Base-by-base conservation (phyloP, 1,139 yeast genomes). In the Zygoascus sp. region DNA sequence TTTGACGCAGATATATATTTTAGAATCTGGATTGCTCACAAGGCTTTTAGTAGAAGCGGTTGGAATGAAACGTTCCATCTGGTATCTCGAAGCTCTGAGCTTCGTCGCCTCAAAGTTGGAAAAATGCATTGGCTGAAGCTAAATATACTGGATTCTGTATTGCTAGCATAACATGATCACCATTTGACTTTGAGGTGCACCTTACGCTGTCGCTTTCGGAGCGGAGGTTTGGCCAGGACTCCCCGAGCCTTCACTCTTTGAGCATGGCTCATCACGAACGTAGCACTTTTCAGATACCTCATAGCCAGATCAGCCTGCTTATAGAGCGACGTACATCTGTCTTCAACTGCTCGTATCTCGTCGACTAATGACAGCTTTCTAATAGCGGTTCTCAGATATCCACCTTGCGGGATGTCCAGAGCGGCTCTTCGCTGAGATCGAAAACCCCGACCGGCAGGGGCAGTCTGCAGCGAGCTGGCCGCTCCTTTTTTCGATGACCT, bases 201-300 rank as follows among this genome's bases (percentile, higher is more conserved):
- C 9, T 20, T 10, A 10, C 39, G 43, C n/a, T 23, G 35, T 20
- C 43, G 35, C 23, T 28, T 20, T 17, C 43, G 27, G 15, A 40
- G 25, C 9, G 35, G 27, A 11, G 16, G 20, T 20, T 32, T 30
- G 34, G 17, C n/a, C 17, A 36, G 20, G 19, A 20, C 15, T 15
- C 28, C 19, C 4, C 43, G 43, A 20, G 25, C 27, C 3, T 19
- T 30, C 6, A 28, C 32, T 37, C 39, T 32, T 32, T 37, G 32
- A 16, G 48, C 45, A 40, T 45, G 19, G 28, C 27, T 34, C 22
- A 35, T 35, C 27, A 45, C 38, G 37, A 46, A 38, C 39, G 41
- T 46, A 45, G 38, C 47, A 36, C 36, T 35, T 11, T 27, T 20
- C 2, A 40, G 17, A 48, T 53, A 47, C 46, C 58, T 57, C 27